Conservation (phyloP, 441 rosid species). For the Corymbia calophylla region DNA sequence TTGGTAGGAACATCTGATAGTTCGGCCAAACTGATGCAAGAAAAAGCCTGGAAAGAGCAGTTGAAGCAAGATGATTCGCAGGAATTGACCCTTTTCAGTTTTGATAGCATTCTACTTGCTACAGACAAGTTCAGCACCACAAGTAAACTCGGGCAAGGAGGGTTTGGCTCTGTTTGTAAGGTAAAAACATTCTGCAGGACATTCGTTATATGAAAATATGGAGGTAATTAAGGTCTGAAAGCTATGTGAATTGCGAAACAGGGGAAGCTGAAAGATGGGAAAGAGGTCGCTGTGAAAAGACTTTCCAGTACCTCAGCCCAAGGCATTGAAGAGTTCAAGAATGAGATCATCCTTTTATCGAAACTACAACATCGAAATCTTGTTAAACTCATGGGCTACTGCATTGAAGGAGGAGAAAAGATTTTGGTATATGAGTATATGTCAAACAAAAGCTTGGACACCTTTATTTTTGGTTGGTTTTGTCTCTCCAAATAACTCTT, state of each 20-base stretch:
- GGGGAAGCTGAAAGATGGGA: neutral
- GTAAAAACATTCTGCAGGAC: neutral
- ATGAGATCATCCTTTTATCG: constrained; percentile 1
- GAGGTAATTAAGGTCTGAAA: neutral
- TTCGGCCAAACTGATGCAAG: neutral
- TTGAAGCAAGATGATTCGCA: neutral
- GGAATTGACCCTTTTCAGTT: neutral
- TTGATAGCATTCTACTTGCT: neutral
- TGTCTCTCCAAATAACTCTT: neutral
- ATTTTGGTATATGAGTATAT: neutral
- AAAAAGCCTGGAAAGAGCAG: neutral
- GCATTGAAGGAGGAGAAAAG: neutral
- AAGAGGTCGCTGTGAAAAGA: neutral
- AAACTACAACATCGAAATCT: neutral
- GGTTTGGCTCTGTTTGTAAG: neutral
- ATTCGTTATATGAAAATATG: neutral
- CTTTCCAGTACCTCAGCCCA: neutral
- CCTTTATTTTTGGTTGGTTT: neutral
- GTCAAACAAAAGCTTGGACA: neutral
- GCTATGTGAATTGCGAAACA: neutral
- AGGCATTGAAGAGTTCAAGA: constrained; percentile 5
- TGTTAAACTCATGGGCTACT: neutral
- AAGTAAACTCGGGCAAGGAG: neutral
- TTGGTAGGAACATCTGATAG: neutral
- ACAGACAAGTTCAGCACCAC: neutral